Evolutionary conservation across 192 early-diverging fungal genomes (phyloP), one percentile per base, ranked within the genome.

Genomic region (Thamnidium elegans): DNA sequence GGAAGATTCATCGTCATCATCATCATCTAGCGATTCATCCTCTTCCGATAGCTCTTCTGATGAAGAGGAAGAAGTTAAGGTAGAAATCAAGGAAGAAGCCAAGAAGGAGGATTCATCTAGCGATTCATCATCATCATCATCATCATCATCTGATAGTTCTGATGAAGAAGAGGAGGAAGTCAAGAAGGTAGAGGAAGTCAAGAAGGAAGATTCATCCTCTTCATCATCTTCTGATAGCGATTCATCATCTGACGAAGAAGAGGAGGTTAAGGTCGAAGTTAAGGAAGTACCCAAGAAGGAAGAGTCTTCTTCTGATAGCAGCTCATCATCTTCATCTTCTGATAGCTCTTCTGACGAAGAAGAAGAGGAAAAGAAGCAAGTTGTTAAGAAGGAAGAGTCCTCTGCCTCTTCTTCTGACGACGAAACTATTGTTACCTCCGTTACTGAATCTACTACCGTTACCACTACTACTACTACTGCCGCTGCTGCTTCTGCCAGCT

Each of bases 331-430:
- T n/a, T 55, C 51, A 23, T 58, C 70, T 39, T 64, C 59, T 21
- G 67, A 67, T 5, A 53, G 50, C 11, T 68, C 69, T 3, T 59
- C 55, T 39, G 65, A 55, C 3, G 55, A 54, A 11, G 68, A 66
- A 15, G 67, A 66, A 34, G 61, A 63, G 11, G 62, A 62, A 13
- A 20, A 21, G 3, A 17, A 46, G 13, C 34, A 17, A 4, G 32
- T 32, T 17, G 55, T 17, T 15, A 14, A 39, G 26, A 55, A 59
- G 26, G 44, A 69, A 4, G 44, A 42, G 17, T 67, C 64, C 55
- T 62, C 59, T 58, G 65, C 58, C 7, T 68, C 69, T 55, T 67
- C 58, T 15, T 71, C 69, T 55, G 58, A 61, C 17, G 36, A 42
- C 1, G 19, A 58, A 39, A 42, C 17, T 3, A 9, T 39, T 39